These are phyloP conservation scores for Phytophthora ramorum DNA, from an alignment of 352 stramenopile species.

Conservation along the genomic window DNA sequence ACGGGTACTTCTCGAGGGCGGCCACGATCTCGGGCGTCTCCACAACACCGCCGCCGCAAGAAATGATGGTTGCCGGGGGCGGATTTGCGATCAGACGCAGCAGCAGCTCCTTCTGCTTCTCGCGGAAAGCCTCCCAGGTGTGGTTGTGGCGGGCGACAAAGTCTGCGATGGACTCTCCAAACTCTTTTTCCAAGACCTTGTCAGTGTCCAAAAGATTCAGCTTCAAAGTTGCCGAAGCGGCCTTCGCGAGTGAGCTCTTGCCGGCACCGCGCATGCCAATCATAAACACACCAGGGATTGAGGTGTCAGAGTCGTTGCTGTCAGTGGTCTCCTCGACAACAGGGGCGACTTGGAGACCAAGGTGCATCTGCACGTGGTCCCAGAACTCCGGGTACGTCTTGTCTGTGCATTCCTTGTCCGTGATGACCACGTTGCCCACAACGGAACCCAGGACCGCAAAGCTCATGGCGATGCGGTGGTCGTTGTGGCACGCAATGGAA, in stretches of 20 bases:
- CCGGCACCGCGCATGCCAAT: constrained; percentile 89
- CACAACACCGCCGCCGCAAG: constrained; percentile 85
- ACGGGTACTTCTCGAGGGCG: constrained; percentile 66
- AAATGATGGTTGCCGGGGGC: constrained; percentile 74
- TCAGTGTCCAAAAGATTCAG: constrained; percentile 83
- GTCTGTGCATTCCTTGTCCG: constrained; percentile 97
- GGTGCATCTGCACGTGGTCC: constrained; percentile 75
- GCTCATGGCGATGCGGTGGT: constrained; percentile 99
- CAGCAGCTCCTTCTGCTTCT: constrained; percentile 65
- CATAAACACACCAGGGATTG: constrained; percentile 70
- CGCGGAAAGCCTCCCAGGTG: constrained; percentile 82
- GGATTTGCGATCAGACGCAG: constrained; percentile 66
- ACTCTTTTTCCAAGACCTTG: constrained; percentile 68
- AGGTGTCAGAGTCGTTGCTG: constrained; percentile 11
- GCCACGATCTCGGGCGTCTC: constrained; percentile 73
- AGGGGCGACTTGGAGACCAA: constrained; percentile 63
- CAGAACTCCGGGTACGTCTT: constrained; percentile 99
- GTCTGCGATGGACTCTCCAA: constrained; percentile 69
- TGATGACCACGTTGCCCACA: constrained; percentile 93
- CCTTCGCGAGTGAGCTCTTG: constrained; percentile 82
- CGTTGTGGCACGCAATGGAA: constrained; percentile 93
- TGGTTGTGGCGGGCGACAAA: constrained; percentile 71
- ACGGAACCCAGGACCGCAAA: constrained; percentile 96
- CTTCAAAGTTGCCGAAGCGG: constrained; percentile 52
- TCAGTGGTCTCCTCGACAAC: constrained; percentile 41